Evolutionary conservation across 805 yeast species (phyloP), one percentile per base, ranked within the genome.

Genomic region (Pichia paraexigua): DNA sequence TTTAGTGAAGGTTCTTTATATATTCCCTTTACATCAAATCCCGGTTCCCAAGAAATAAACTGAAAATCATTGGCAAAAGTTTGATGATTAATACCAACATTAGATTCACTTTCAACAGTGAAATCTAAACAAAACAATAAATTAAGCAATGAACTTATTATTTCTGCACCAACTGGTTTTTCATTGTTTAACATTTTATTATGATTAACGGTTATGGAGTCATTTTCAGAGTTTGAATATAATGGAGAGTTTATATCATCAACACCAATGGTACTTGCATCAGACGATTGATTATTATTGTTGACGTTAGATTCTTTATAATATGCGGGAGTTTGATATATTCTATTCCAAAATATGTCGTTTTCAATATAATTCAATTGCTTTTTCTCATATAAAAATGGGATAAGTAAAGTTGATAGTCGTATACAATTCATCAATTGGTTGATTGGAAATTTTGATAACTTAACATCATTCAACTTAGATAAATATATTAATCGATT

Each of bases 11-110:
- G 78, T 37, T 49, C 59, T 39, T 58, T 46, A 43, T 52, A 58
- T 8, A 48, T 49, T 5, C 55, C 65, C 2, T 65, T 59, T 3
- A 70, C 63, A 2, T 88, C 91, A 32, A 90, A 74, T 7, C 96
- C 97, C 4, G 85, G 80, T 58, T 87, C 95, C 96, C 97, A 90
- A 1, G 85, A 71, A 9, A 70, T 56, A 47, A 66, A 68, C 24
- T 74, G 74, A 5, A 63, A 56, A 8, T 68, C 66, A 28, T 66
- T 65, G 22, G 63, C 51, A 21, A 46, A 46, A 22, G 22, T 17
- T 20, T 45, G 22, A 21, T 17, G 13, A 3, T 43, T 52, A 21
- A 45, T 22, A 2, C 52, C 47, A 5, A 51, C 32, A 24, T 28
- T 49, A 44, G 15, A 42, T 9, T 43, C 9, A 10, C 53, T 52